Evolutionary conservation across 2,329 filamentous ascomycete species (phyloP).

Genomic region (Elsinoe ampelina): DNA sequence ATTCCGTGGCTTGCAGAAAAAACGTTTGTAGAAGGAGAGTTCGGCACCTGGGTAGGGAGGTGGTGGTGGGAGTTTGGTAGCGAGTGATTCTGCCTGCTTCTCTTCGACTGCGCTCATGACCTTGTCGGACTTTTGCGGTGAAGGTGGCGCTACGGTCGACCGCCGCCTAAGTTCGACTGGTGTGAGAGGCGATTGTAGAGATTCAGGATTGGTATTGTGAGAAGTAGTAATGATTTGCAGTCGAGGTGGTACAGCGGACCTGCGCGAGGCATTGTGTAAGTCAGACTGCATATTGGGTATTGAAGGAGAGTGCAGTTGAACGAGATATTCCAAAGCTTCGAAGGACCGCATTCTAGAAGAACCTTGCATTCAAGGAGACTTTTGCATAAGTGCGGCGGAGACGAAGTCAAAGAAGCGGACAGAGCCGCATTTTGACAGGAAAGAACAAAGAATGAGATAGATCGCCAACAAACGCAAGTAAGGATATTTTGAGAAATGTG

Average conservation of each 20-base stretch:
- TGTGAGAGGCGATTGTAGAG: neutral
- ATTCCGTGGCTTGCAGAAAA: conserved; percentile 9
- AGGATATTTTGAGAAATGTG: neutral
- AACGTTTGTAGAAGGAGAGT: conserved; percentile 4
- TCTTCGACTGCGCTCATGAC: conserved; percentile 2
- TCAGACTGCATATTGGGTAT: conserved; percentile 3
- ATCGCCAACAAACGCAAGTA: neutral
- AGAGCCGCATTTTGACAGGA: neutral
- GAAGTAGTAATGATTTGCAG: neutral
- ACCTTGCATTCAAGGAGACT: neutral
- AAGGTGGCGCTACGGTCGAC: neutral
- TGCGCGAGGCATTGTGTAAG: conserved; percentile 10
- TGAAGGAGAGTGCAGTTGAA: neutral
- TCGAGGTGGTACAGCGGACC: neutral
- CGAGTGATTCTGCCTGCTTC: neutral
- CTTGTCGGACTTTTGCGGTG: neutral
- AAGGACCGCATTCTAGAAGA: conserved; percentile 1
- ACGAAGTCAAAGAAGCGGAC: neutral
- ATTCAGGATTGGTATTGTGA: neutral
- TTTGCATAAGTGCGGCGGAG: neutral
- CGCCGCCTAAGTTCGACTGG: conserved; percentile 7
- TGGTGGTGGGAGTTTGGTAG: neutral
- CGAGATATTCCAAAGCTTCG: neutral
- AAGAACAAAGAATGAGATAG: neutral
- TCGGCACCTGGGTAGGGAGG: conserved; percentile 9